Percentiles rank a stretch among this genome's conserved stretches.
These are phyloP conservation scores for Acacia pycnantha DNA, from an alignment of 331 rosid species.

Conservation along the genomic window DNA sequence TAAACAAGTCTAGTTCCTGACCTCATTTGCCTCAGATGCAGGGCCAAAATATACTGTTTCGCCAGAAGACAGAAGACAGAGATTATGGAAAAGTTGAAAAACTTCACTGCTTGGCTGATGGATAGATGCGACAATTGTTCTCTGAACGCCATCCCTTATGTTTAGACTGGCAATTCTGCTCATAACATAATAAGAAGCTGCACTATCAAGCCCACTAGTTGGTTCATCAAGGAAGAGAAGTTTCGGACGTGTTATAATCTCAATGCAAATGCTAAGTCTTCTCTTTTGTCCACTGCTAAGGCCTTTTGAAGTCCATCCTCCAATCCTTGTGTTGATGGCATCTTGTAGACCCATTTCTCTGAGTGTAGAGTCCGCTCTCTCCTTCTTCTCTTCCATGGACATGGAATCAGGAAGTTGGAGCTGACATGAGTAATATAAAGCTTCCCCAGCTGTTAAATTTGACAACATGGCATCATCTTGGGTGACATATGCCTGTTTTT, in stretches of 20 bases:
- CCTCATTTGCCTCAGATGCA: slow-evolving; percentile 63
- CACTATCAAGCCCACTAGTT: slow-evolving; percentile 83
- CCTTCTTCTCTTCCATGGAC: slow-evolving; percentile 58
- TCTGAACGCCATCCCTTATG: slow-evolving; percentile 37
- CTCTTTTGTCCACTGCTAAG: slow-evolving; percentile 77
- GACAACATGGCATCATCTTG: slow-evolving; percentile 68
- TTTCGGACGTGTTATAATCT: slow-evolving; percentile 60
- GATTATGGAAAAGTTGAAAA: slow-evolving; percentile 60
- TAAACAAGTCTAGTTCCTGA: slow-evolving; percentile 8
- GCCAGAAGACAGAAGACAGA: slow-evolving; percentile 68
- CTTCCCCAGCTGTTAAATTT: slow-evolving; percentile 58
- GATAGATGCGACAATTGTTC: slow-evolving; percentile 62
- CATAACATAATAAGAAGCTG: slow-evolving; percentile 83
- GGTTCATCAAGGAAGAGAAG: slow-evolving; percentile 87
- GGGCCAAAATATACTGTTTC: slow-evolving; percentile 69
- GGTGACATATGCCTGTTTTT: slow-evolving; percentile 66
- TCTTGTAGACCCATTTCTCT: slow-evolving; percentile 76
- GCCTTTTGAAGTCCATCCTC: slow-evolving; percentile 67
- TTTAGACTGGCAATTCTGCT: slow-evolving; percentile 52
- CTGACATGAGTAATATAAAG: slow-evolving; percentile 69
- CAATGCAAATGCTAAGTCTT: slow-evolving; percentile 77
- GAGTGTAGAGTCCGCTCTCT: slow-evolving; percentile 55
- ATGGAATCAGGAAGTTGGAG: slow-evolving; percentile 69
- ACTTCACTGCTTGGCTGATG: slow-evolving; percentile 83
- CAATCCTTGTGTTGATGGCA: slow-evolving; percentile 63